Conservation (phyloP, 331 rosid species). For the Malus hybrid region DNA sequence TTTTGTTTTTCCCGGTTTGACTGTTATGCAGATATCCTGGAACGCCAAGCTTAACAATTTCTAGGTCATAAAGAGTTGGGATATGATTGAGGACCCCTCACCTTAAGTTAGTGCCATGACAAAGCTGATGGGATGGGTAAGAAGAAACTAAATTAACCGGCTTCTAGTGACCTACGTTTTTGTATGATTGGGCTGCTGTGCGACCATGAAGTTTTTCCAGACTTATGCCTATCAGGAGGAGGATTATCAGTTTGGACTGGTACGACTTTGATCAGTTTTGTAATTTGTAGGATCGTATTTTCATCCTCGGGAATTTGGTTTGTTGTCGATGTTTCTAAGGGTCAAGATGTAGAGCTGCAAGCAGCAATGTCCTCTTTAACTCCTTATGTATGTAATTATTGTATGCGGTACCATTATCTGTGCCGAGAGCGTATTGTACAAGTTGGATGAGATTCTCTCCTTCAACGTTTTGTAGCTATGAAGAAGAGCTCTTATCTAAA, state of each 20-base stretch:
- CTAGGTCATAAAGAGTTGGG: constrained; percentile 14
- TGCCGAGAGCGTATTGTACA: constrained; percentile 5
- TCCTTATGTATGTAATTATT: constrained; percentile 2
- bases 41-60: constrained; percentile 31
- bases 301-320: constrained; percentile 26
- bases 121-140: constrained; percentile 23
- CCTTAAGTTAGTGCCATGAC: not conserved
- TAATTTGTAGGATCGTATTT: constrained; percentile 42
- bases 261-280: constrained; percentile 65
- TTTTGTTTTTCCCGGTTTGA: constrained; percentile 7
- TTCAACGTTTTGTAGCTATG: constrained; percentile 3
- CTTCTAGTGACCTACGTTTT: constrained; percentile 19
- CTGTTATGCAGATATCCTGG: constrained; percentile 59
- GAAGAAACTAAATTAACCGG: constrained; percentile 19
- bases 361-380: constrained; percentile 28
- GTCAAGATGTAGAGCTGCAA: constrained; percentile 33
- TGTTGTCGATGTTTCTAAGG: constrained; percentile 24
- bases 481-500: not conserved
- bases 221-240: constrained; percentile 23
- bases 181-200: constrained; percentile 27
- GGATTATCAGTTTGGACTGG: constrained; percentile 39
- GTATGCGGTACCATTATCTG: not conserved
- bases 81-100: constrained; percentile 16
- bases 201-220: constrained; percentile 24
- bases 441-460: constrained; percentile 3